Conservation (phyloP, 2,329 filamentous ascomycete species). For the Graphilbum sp. region DNA sequence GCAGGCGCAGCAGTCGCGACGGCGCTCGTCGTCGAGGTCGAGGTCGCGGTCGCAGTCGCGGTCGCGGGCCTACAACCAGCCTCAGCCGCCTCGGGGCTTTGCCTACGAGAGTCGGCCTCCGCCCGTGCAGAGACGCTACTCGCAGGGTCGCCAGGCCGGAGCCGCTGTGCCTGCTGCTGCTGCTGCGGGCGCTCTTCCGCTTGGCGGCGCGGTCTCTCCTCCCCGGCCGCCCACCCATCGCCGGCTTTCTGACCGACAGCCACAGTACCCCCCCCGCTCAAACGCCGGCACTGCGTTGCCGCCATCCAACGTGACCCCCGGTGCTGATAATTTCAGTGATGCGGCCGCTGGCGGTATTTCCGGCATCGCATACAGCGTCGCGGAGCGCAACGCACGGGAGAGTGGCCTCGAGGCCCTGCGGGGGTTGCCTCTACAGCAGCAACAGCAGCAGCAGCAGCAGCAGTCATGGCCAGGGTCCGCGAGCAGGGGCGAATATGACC, state of each 20-base stretch:
- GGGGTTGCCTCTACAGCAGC: conserved; percentile 13
- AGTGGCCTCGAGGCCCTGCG: conserved; percentile 48
- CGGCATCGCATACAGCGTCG: conserved; percentile 49
- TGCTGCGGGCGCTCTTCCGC: neutral
- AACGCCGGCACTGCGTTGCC: no score
- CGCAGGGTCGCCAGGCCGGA: neutral
- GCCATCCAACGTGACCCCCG: conserved; percentile 35
- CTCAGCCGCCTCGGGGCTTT: neutral
- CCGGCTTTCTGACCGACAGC: neutral
- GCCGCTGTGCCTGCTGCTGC: neutral
- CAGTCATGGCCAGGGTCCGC: conserved; percentile 6
- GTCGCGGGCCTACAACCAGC: no score
- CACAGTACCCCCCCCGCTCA: conserved; percentile 11
- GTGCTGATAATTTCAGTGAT: conserved; percentile 50
- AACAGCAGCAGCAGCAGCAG: conserved; percentile 7
- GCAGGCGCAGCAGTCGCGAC: neutral
- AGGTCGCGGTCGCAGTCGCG: no score
- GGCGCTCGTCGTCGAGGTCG: no score
- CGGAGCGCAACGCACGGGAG: conserved; percentile 46
- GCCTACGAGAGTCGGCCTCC: neutral
- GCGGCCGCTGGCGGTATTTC: conserved; percentile 48
- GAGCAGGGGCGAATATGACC: no score
- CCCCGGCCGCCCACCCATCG: conserved; percentile 10
- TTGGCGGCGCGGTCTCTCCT: conserved; percentile 12
- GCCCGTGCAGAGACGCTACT: neutral